These are phyloP conservation scores for Pterula multifida DNA, from an alignment of 1,284 basidiomycete genomes.

Conservation along the genomic window DNA sequence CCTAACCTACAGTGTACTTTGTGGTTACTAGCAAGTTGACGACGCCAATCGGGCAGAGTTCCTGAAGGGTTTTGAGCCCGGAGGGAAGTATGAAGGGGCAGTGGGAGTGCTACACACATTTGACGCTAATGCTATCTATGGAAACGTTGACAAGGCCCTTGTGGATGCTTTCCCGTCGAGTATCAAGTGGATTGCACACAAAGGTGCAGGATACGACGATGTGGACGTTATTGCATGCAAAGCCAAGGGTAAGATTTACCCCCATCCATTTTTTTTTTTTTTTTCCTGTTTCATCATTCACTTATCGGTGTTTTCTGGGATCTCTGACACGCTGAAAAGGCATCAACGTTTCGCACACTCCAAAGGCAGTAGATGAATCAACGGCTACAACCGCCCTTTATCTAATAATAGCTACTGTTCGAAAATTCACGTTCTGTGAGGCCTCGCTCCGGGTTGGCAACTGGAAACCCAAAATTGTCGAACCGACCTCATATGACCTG, in stretches of 20 bases:
- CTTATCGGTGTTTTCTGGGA: neutral
- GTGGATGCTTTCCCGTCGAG: constrained; percentile 52
- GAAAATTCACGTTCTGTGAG: constrained; percentile 69
- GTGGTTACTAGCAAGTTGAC: constrained; percentile 40
- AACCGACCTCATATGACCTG: constrained; percentile 54
- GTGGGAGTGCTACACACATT: constrained; percentile 78
- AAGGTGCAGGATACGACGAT: constrained; percentile 88
- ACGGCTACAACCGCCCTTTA: constrained; percentile 86
- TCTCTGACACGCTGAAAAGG: too few relatives aligned
- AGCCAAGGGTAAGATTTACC: constrained; percentile 37
- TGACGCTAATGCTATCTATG: constrained; percentile 50
- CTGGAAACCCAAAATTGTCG: constrained; percentile 42
- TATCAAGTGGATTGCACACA: constrained; percentile 82
- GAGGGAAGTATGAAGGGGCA: constrained; percentile 64
- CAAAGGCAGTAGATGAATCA: constrained; percentile 83
- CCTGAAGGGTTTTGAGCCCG: constrained; percentile 47
- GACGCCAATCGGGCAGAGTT: constrained; percentile 59
- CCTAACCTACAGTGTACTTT: neutral
- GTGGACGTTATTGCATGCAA: constrained; percentile 72
- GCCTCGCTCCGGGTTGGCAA: constrained; percentile 43
- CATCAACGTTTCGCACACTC: constrained; percentile 84
- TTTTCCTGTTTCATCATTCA: neutral
- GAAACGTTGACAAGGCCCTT: constrained; percentile 72
- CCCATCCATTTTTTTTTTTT: constrained; percentile 2
- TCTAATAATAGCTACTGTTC: constrained; percentile 74